Evolutionary conservation across 148 eudicot species (phyloP), one percentile per base, ranked within the genome.

Genomic region (Rheum nobile): DNA sequence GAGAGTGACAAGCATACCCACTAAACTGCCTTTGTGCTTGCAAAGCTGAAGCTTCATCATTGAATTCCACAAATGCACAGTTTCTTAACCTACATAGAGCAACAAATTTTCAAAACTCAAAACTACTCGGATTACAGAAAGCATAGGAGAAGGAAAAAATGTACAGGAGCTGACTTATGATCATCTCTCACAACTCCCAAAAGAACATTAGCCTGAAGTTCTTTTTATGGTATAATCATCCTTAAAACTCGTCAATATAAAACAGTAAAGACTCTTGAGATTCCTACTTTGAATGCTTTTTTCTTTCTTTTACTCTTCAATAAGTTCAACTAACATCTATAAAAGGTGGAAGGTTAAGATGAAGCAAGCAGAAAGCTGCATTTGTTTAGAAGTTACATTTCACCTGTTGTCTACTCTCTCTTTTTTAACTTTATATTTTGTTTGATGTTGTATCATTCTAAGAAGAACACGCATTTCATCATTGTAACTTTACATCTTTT

Each of bases 1-100:
- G 2, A 65, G 14, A 38, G 11, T 10, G 32, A 76, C 50, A 76
- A 42, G 76, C 28, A 28, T 88, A 90, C 90, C 98, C 97, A 79
- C 87, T 84, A 57, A 93, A 83, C 79, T 91, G 98, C 67, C 85
- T 82, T 42, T 87, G 95, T 59, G 97, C 98, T 77, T 89, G 97
- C 65, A 83, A 82, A 50, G 98, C 97, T 76, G 84, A 73, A 71
- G 81, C 73, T 78, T 91, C 95, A 78, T 82, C 88, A 77, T 78
- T 84, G 83, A 93, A 93, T 78, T 93, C 98, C 46, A 93, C 88
- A 79, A 93, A 93, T 1, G 92, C 97, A 75, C 90, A 93, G 77
- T 89, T 93, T 83, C 86, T 88, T 76, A 89, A 75, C 82, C 97
- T 91, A 80, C 74, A 67, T 71, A 67, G 34, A 59, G 54, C 54